A percentile compares a stretch with the other conserved stretches of the same genome.
phyloP scores from a whole-genome alignment of 2,329 filamentous ascomycete species.

The Ustulina deusta region DNA sequence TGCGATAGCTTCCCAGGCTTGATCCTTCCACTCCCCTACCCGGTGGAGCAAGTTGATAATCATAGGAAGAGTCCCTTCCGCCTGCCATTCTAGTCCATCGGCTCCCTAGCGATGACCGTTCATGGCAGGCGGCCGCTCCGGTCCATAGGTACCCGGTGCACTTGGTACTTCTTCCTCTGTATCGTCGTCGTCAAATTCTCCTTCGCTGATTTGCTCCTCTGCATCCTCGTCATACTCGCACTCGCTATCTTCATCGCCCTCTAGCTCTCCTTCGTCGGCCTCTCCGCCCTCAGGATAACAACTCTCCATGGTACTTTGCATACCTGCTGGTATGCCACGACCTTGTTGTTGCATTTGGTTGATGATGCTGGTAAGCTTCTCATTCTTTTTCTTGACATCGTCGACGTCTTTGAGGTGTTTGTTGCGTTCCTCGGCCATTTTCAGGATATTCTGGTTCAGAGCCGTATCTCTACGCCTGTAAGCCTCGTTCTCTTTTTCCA shows the following conservation, averaged over 20 bases:
- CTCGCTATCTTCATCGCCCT: conserved; percentile 70
- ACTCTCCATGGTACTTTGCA: conserved; percentile 70
- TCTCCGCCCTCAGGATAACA: conserved; percentile 72
- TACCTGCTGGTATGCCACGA: conserved; percentile 76
- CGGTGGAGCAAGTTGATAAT: conserved; percentile 27
- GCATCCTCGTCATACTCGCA: conserved; percentile 74
- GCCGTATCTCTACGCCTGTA: conserved; percentile 93
- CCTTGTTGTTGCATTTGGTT: conserved; percentile 97
- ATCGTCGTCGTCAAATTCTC: conserved; percentile 62
- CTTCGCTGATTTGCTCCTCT: conserved; percentile 56
- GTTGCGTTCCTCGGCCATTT: conserved; percentile 94
- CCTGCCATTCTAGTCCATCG: conserved; percentile 40
- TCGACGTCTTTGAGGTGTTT: conserved; percentile 81
- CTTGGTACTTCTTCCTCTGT: conserved; percentile 62
- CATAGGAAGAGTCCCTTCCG: conserved; percentile 26
- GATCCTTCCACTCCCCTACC: conserved; percentile 21
- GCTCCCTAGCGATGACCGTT: conserved; percentile 50
- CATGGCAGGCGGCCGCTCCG: conserved; percentile 49
- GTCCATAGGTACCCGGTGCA: conserved; percentile 47
- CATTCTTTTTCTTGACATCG: conserved; percentile 83
- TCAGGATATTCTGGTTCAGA: conserved; percentile 92
- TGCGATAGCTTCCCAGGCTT: conserved; percentile 23
- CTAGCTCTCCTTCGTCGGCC: conserved; percentile 73
- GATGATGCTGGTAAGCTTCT: conserved; percentile 93
- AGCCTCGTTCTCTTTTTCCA: conserved; percentile 95